Evolutionary conservation across 371 early-diverging fungal genomes (phyloP).

Genomic region (Blastocladiella emersonii): DNA sequence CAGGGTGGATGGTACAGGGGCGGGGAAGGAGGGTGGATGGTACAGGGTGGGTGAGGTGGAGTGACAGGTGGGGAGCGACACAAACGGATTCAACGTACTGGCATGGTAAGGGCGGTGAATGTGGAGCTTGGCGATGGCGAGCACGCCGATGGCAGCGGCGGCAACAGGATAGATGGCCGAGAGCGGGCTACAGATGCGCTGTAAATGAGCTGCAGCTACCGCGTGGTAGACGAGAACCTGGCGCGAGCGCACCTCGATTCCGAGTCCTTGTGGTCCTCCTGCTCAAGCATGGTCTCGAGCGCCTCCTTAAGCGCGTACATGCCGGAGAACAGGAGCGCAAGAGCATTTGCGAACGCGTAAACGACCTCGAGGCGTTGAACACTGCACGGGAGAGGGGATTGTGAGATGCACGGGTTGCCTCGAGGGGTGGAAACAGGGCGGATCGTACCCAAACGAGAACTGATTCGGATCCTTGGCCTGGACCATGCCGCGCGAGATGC

Average conservation of each 20-base stretch:
- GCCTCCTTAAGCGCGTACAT: slow-evolving; percentile 5
- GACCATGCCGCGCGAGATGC: neutral
- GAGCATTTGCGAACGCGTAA: neutral
- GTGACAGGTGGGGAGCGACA: neutral
- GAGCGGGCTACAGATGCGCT: too few species aligned
- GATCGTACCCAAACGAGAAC: neutral
- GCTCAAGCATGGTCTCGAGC: neutral
- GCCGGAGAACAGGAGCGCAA: slow-evolving; percentile 2
- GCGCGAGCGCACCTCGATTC: neutral
- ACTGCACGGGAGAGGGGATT: neutral
- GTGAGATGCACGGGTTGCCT: neutral
- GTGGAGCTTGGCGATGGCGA: neutral
- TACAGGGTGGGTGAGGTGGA: neutral
- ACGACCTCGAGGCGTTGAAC: slow-evolving; percentile 4
- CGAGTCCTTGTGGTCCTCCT: neutral
- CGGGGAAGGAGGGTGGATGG: neutral
- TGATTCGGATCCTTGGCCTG: neutral
- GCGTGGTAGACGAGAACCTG: neutral
- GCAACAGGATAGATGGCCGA: neutral
- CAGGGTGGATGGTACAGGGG: neutral
- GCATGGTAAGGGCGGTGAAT: neutral
- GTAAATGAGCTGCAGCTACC: neutral
- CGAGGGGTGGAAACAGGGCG: neutral
- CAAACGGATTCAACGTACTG: neutral
- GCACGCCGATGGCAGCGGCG: neutral